phyloP scores from a whole-genome alignment of 371 early-diverging fungal species.

The Actinomortierella wolfii region DNA sequence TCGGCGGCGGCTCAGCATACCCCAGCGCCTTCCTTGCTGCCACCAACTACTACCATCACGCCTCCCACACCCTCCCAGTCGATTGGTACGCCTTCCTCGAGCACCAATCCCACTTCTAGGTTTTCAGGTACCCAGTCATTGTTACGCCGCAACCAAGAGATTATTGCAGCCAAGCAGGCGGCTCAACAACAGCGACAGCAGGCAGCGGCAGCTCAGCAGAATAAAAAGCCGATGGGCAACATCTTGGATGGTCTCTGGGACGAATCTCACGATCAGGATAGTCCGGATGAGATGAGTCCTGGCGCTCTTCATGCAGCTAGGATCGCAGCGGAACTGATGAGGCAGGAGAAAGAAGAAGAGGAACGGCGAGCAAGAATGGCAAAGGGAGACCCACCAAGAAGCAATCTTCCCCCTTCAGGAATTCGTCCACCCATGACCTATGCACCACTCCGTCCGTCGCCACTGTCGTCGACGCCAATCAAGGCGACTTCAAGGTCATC shows the following conservation, averaged over 20 bases:
- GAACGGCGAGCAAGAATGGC: neutral
- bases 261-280: constrained; percentile 20
- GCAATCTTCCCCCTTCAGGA: neutral
- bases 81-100: too few relatives aligned
- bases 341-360: constrained; percentile 14
- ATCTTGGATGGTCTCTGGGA: constrained; percentile 35
- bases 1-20: constrained; percentile 4
- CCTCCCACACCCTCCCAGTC: neutral
- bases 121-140: constrained; percentile 4
- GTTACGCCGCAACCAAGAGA: constrained; percentile 20
- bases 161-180: constrained; percentile 6
- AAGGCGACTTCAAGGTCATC: constrained; percentile 7
- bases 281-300: constrained; percentile 27
- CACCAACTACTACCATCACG: neutral
- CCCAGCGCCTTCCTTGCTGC: neutral
- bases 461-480: constrained; percentile 4
- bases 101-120: too few relatives aligned
- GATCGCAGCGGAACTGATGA: constrained; percentile 31
- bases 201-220: neutral
- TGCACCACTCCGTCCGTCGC: constrained; percentile 9
- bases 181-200: neutral
- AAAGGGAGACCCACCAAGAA: neutral
- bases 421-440: constrained; percentile 1
- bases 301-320: constrained; percentile 24
- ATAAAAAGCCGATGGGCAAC: constrained; percentile 5